Evolutionary conservation across 1,284 basidiomycete genomes (phyloP), one percentile per base, ranked within the genome.

Genomic region (Apiotrichum mycotoxinovorans): DNA sequence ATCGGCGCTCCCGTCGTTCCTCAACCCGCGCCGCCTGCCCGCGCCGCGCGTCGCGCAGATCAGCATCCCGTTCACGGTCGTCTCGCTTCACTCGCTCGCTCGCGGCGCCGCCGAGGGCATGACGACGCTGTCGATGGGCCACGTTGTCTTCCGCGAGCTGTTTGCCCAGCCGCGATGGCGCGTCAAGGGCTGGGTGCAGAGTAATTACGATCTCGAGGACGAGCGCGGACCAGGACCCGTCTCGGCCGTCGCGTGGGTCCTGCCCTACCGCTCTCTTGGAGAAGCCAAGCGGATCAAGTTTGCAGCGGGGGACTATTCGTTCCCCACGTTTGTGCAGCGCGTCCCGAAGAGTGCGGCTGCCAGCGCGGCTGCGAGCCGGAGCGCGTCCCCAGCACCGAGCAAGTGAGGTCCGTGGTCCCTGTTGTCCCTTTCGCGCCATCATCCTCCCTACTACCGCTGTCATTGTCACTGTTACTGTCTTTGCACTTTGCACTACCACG

Each of bases 41-140:
- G 37, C 66, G 3, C 70, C 73, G 9, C 71, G 70, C 51, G 61
- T 73, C 38, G 73, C 71, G 11, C 64, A 67, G 26, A 63, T 73
- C 51, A 61, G 66, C 1, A 53, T 65, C 9, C 72, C 73, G 12
- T 72, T 73, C 57, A 67, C 70, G 0, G 66, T 75, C 37, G 73
- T 75, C 23, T 63, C 66, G 11, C 80, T 84, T 53, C 87, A 85
- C 62, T 78, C 88, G 76, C 78, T 86, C 12, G 83, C 83, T 3
- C 56, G 64, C 72, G 89, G 88, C 25, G 84, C 86, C 0, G 77
- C 75, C 40, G 78, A 83, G 33, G 85, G 86, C 1, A 87, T 88
- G 86, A 91, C 89, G 55, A 91, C 87, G 22, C 77, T 91, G 47
- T 89, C 87, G 7, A 87, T 88, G 20, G 91, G 91, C 62, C 83